Evolutionary conservation across 169 alveolate genomes (phyloP).

Genomic region (Cryptosporidium andersoni): DNA sequence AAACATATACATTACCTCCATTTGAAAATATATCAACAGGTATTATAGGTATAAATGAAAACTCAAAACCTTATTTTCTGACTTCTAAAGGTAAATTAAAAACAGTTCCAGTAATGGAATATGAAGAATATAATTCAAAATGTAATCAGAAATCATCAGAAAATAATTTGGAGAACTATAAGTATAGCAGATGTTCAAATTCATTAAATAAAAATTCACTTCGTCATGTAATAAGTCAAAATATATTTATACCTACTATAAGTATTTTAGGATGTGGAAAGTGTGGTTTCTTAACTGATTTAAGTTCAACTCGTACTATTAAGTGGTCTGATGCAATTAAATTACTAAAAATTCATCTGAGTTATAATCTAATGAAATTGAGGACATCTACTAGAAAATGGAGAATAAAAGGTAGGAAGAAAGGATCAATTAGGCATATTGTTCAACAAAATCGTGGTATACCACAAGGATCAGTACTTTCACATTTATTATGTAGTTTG

Average conservation of each 20-base stretch:
- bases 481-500: constrained; percentile 43
- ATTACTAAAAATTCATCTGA: constrained; percentile 13
- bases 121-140: not conserved
- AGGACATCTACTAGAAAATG: constrained; percentile 13
- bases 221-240: not conserved
- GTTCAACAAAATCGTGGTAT: constrained; percentile 37
- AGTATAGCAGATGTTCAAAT: not conserved
- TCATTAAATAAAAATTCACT: not conserved
- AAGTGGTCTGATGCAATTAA: constrained; percentile 25
- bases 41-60: not conserved
- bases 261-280: constrained; percentile 44
- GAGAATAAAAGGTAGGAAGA: not conserved
- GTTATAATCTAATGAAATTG: constrained; percentile 7
- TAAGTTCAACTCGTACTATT: constrained; percentile 25
- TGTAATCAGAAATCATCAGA: not conserved
- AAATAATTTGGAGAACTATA: not conserved
- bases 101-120: constrained; percentile 26
- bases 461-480: constrained; percentile 65
- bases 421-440: not conserved
- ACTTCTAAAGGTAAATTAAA: constrained; percentile 52
- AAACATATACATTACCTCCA: constrained; percentile 35
- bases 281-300: constrained; percentile 23
- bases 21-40: constrained; percentile 7
- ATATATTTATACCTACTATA: not conserved
- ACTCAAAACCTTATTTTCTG: constrained; percentile 3